Evolutionary conservation across 2,329 filamentous ascomycete species (phyloP), one percentile per base, ranked within the genome.

Genomic region (Ambrosiella cleistominuta): DNA sequence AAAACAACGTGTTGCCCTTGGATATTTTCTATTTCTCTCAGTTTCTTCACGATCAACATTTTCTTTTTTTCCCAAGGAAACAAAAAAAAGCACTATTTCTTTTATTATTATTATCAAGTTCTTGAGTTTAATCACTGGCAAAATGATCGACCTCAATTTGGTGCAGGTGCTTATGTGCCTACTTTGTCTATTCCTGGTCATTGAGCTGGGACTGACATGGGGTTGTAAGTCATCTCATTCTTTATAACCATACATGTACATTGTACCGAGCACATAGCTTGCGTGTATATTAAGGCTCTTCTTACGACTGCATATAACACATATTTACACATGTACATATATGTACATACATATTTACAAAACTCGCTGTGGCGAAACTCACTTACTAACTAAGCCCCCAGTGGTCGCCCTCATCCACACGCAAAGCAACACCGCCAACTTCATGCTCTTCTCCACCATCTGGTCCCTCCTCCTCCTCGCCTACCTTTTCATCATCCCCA

Each of bases 381-480:
- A 42, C n/a, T 9, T 51, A 36, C 27, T 19, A 35, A 7, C 7
- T 51, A 13, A 42, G 3, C n/a, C 17, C 35, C 8, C 63, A 86
- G 82, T 83, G 62, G 76, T 82, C 44, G 72, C 73, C 66, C 64
- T 67, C 56, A 73, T 71, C 40, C 65, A 61, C 57, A 63, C 59
- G 60, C 64, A 62, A 17, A 56, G 62, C n/a, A 35, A 37, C 59
- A 71, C 76, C 40, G 73, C 86, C 67, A 82, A 83, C 70, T 95
- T 93, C 72, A 77, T 91, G 70, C 75, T 95, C 70, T 95, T 95
- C 77, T 77, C 76, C 67, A 74, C 81, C 45, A 74, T 89, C 64
- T 94, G 87, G 86, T 85, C 87, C 1, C 68, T 93, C 62, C 11
- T 58, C 45, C 71, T 83, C 3, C 75, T 91, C 39, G 68, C 78